phyloP scores from a whole-genome alignment of 2,329 filamentous ascomycete species.

The Calonectria honghensis region DNA sequence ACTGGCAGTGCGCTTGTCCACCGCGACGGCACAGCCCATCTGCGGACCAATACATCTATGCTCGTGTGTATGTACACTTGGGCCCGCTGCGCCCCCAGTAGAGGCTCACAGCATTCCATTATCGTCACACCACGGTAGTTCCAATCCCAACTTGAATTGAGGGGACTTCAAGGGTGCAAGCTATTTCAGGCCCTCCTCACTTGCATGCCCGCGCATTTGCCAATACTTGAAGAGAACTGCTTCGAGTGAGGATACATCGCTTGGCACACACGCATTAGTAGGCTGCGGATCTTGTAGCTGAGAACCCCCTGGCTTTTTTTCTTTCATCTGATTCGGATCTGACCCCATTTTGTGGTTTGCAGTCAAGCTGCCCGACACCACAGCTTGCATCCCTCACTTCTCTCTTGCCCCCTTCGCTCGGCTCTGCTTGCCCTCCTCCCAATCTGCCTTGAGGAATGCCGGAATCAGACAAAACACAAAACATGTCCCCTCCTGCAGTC shows the following conservation, averaged over 20 bases:
- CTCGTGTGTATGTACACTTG: not conserved
- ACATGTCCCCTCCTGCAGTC: constrained; percentile 36
- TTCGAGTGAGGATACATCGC: constrained; percentile 12
- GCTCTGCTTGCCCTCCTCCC: not conserved
- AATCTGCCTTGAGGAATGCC: constrained; percentile 36
- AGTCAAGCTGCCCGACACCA: constrained; percentile 3
- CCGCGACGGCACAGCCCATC: not conserved
- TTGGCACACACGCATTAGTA: not conserved
- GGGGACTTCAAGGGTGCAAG: constrained; percentile 12
- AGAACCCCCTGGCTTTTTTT: constrained; percentile 6
- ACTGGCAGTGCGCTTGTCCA: not conserved
- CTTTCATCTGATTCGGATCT: not conserved
- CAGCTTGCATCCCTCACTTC: constrained; percentile 4
- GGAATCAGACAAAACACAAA: constrained; percentile 37
- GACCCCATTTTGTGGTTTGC: not conserved
- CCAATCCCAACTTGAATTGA: constrained; percentile 15
- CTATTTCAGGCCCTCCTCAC: constrained; percentile 18
- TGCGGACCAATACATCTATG: not conserved
- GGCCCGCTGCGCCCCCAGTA: constrained; percentile 13
- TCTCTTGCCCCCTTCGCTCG: not conserved
- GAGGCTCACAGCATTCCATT: constrained; percentile 4
- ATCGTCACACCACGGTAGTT: constrained; percentile 10
- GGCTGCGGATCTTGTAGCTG: constrained; percentile 9
- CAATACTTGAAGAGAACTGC: not conserved
- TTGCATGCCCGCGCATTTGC: constrained; percentile 1